Percentiles rank a stretch among this genome's conserved stretches.
These are phyloP conservation scores for Adansonia rubrostipa DNA, from an alignment of 441 rosid species.

Conservation along the genomic window DNA sequence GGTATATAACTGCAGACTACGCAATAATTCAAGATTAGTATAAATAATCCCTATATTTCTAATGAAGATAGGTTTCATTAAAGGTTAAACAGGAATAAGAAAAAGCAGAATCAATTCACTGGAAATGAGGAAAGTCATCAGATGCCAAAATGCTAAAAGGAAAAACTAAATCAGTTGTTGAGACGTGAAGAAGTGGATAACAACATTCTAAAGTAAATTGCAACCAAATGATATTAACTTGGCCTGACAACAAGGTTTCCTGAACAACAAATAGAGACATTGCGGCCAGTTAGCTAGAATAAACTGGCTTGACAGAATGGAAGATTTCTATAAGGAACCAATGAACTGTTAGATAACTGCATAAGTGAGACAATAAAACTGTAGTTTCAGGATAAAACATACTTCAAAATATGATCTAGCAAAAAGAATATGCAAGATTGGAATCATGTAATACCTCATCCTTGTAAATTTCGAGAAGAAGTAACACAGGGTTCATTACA, in stretches of 20 bases:
- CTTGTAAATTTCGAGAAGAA: constrained; percentile 91
- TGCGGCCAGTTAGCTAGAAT: not conserved
- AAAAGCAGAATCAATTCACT: not conserved
- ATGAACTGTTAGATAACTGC: constrained; percentile 2
- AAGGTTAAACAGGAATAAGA: constrained; percentile 25
- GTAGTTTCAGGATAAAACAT: constrained; percentile 1
- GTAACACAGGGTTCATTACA: constrained; percentile 65
- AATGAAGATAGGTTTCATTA: constrained; percentile 7
- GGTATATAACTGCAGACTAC: constrained; percentile 93
- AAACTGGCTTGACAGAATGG: not conserved
- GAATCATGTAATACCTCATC: constrained; percentile 69
- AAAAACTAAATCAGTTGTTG: constrained; percentile 4
- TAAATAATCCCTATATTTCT: constrained; percentile 12
- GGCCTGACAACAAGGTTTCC: not conserved
- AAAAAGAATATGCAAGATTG: constrained; percentile 24
- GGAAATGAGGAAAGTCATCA: not conserved
- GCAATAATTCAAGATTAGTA: constrained; percentile 43
- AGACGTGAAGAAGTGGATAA: not conserved
- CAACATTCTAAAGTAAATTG: not conserved
- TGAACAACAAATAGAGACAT: not conserved
- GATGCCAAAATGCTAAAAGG: not conserved
- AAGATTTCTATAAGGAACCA: not conserved
- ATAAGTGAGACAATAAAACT: not conserved
- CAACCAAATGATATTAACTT: not conserved
- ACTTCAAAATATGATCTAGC: constrained; percentile 12